Evolutionary conservation across 1,284 basidiomycete genomes (phyloP).

Genomic region (Schizopora paradoxa): DNA sequence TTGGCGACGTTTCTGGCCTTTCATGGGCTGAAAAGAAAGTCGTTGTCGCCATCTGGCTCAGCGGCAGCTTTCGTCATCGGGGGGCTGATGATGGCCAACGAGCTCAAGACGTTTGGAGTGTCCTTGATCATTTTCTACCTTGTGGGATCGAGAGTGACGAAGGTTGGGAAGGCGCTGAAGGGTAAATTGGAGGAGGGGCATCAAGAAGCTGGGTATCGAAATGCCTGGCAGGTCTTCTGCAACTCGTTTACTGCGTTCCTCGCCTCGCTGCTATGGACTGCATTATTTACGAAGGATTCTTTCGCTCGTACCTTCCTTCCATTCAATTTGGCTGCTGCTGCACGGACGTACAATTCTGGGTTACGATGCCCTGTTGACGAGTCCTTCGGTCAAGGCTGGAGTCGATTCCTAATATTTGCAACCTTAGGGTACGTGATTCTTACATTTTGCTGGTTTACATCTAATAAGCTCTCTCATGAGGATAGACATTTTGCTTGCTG

Average conservation of each 20-base stretch:
- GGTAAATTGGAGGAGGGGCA: constrained; percentile 75
- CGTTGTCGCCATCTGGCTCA: constrained; percentile 69
- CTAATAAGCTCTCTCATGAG: constrained; percentile 1
- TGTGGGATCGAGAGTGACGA: constrained; percentile 78
- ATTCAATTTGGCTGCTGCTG: constrained; percentile 12
- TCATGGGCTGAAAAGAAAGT: constrained; percentile 52
- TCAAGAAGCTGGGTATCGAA: constrained; percentile 65
- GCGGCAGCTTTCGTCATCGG: constrained; percentile 73
- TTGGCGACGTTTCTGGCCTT: constrained; percentile 40
- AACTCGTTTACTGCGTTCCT: constrained; percentile 72
- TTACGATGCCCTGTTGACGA: constrained; percentile 52
- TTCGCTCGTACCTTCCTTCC: constrained; percentile 23
- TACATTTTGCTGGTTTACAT: not conserved
- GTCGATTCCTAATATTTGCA: constrained; percentile 56
- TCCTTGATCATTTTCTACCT: constrained; percentile 82
- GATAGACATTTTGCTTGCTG: constrained; percentile 77
- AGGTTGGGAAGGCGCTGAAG: constrained; percentile 71
- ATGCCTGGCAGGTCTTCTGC: constrained; percentile 74
- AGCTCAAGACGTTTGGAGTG: constrained; percentile 61
- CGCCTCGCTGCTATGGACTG: constrained; percentile 63
- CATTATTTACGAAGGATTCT: constrained; percentile 42
- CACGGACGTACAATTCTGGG: constrained; percentile 26
- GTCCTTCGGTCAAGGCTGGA: constrained; percentile 40
- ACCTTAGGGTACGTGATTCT: constrained; percentile 61
- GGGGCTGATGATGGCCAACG: constrained; percentile 55